These are phyloP conservation scores for Afroboletus lepidellus DNA, from an alignment of 1,284 basidiomycete genomes.

Conservation along the genomic window DNA sequence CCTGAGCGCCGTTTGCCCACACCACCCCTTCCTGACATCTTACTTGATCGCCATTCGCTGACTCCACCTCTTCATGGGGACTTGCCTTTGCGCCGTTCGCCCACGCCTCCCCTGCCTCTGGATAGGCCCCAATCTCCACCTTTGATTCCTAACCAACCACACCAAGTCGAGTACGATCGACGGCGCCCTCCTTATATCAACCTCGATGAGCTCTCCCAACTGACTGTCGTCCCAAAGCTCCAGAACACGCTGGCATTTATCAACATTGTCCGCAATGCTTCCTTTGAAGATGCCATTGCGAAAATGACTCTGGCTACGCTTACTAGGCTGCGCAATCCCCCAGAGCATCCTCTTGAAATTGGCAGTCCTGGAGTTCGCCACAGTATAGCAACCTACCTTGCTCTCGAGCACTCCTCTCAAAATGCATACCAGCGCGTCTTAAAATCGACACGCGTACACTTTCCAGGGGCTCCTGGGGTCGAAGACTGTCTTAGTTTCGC, in stretches of 20 bases:
- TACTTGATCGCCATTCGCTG: too few relatives aligned
- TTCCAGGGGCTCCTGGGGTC: not conserved
- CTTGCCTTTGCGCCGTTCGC: too few relatives aligned
- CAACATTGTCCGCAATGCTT: not conserved
- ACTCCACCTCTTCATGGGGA: too few relatives aligned
- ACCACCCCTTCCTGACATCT: too few relatives aligned
- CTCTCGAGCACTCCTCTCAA: not conserved
- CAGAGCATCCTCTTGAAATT: not conserved
- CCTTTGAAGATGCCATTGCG: not conserved
- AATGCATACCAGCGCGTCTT: not conserved
- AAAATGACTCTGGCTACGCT: not conserved
- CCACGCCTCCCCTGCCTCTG: too few relatives aligned
- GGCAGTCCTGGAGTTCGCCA: not conserved
- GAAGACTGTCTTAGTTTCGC: not conserved
- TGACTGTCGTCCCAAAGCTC: too few relatives aligned
- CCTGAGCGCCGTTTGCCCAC: too few relatives aligned
- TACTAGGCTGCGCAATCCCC: not conserved
- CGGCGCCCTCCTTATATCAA: too few relatives aligned
- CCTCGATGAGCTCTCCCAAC: too few relatives aligned
- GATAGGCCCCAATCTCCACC: too few relatives aligned
- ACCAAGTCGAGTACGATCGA: too few relatives aligned
- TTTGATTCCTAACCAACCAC: too few relatives aligned
- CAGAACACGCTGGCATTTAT: not conserved
- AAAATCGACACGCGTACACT: not conserved
- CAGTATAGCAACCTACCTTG: not conserved